Evolutionary conservation across 208 protist species (phyloP).

Genomic region (Leishmania amazonensis): DNA sequence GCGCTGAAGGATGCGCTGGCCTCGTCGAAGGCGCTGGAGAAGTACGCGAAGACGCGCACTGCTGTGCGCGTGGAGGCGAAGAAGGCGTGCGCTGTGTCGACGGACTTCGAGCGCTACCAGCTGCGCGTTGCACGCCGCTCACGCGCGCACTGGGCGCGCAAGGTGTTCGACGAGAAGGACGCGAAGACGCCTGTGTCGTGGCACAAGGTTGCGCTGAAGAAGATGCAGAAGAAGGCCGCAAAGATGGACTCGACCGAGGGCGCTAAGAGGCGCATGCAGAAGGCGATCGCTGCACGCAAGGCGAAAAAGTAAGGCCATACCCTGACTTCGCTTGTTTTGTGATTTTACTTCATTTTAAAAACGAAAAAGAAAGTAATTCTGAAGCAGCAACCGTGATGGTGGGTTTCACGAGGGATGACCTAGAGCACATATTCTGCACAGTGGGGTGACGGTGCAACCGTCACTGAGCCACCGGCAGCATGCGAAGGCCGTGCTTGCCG

Average conservation of each 20-base stretch:
- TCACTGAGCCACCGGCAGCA: neutral
- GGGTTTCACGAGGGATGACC: neutral
- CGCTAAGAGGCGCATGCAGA: constrained; percentile 90
- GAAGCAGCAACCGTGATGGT: neutral
- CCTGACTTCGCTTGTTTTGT: constrained; percentile 17
- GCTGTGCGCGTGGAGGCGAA: constrained; percentile 79
- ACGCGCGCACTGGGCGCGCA: constrained; percentile 90
- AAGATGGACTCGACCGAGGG: constrained; percentile 77
- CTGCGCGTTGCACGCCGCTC: constrained; percentile 90
- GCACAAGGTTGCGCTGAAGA: constrained; percentile 89
- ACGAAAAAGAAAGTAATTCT: neutral
- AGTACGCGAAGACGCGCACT: constrained; percentile 85
- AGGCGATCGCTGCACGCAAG: constrained; percentile 80
- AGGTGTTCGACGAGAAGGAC: constrained; percentile 91
- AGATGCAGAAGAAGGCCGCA: constrained; percentile 82
- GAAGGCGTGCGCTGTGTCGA: constrained; percentile 80
- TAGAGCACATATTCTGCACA: neutral
- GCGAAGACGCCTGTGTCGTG: constrained; percentile 88
- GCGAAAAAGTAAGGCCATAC: constrained; percentile 40
- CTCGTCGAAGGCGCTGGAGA: constrained; percentile 77
- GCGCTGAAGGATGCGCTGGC: constrained; percentile 74
- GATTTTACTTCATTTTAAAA: neutral
- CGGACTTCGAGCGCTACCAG: constrained; percentile 94
- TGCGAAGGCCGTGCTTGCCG: neutral
- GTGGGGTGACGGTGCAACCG: neutral